Evolutionary conservation across 2,329 filamentous ascomycete species (phyloP).

Genomic region (Teratosphaeria viscida): DNA sequence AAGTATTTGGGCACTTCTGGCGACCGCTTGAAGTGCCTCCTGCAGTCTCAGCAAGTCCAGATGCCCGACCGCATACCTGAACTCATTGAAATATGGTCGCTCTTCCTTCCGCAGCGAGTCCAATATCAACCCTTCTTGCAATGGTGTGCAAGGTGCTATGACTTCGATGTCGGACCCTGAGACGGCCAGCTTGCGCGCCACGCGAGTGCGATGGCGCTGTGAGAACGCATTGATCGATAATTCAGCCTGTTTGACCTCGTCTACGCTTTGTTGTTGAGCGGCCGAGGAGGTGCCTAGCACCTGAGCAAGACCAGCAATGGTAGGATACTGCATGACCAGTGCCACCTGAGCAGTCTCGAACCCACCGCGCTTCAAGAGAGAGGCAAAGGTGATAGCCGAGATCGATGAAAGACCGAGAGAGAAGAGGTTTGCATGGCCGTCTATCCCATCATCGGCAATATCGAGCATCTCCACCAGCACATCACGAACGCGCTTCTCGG

Average conservation of each 20-base stretch:
- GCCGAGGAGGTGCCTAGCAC: not conserved
- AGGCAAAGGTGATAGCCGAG: constrained; percentile 61
- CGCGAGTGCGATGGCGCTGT: constrained; percentile 47
- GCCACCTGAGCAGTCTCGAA: constrained; percentile 53
- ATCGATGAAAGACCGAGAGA: constrained; percentile 85
- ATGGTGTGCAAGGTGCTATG: constrained; percentile 70
- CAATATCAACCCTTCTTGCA: constrained; percentile 80
- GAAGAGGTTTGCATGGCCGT: constrained; percentile 58
- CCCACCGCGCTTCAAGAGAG: constrained; percentile 52
- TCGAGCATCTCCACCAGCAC: constrained; percentile 46
- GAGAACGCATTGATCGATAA: constrained; percentile 49
- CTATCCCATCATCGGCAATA: constrained; percentile 35
- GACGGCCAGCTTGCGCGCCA: constrained; percentile 45
- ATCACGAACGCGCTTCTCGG: constrained; percentile 40
- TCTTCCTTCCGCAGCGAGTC: constrained; percentile 49
- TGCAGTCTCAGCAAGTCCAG: constrained; percentile 42
- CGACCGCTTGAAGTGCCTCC: constrained; percentile 47
- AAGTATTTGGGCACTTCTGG: constrained; percentile 51
- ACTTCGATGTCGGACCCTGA: constrained; percentile 51
- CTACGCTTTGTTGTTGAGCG: not conserved
- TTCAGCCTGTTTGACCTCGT: constrained; percentile 31
- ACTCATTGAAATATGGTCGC: constrained; percentile 66
- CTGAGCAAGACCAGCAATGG: constrained; percentile 28
- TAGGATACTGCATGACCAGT: constrained; percentile 51
- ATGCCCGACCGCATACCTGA: constrained; percentile 47